Evolutionary conservation across 495 filamentous ascomycete species (phyloP).

Genomic region (Daldinia concentrica): DNA sequence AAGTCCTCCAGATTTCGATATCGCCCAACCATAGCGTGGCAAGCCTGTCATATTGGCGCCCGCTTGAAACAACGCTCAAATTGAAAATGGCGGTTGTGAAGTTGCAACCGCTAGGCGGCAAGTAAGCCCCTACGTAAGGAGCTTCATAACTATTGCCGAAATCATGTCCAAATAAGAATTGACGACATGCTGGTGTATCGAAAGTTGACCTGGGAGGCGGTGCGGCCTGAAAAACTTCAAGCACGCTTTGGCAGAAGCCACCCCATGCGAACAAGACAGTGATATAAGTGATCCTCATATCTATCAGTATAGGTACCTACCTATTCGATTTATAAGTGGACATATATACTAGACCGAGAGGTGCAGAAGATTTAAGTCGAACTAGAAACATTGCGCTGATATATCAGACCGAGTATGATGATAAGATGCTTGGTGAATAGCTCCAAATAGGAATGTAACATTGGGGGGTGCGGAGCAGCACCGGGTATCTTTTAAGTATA

Average conservation of each 20-base stretch:
- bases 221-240: constrained; percentile 43
- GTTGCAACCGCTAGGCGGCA: constrained; percentile 72
- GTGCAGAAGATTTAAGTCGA: neutral
- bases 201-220: constrained; percentile 35
- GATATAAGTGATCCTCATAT: constrained; percentile 7
- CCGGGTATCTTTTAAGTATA: neutral
- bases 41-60: constrained; percentile 82
- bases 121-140: constrained; percentile 81
- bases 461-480: constrained; percentile 24
- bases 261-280: constrained; percentile 20
- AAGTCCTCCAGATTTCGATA: constrained; percentile 84
- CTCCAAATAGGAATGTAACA: constrained; percentile 30
- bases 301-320: neutral
- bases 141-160: constrained; percentile 82
- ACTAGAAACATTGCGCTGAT: neutral
- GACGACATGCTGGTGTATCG: constrained; percentile 22
- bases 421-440: neutral
- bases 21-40: constrained; percentile 83
- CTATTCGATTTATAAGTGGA: too few relatives aligned
- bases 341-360: too few relatives aligned
- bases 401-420: neutral
- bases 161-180: constrained; percentile 70
- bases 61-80: constrained; percentile 77
- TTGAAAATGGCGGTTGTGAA: constrained; percentile 87
- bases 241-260: constrained; percentile 16